These are phyloP conservation scores for Ophiocytium majus DNA, from an alignment of 352 stramenopile species.

Conservation along the genomic window DNA sequence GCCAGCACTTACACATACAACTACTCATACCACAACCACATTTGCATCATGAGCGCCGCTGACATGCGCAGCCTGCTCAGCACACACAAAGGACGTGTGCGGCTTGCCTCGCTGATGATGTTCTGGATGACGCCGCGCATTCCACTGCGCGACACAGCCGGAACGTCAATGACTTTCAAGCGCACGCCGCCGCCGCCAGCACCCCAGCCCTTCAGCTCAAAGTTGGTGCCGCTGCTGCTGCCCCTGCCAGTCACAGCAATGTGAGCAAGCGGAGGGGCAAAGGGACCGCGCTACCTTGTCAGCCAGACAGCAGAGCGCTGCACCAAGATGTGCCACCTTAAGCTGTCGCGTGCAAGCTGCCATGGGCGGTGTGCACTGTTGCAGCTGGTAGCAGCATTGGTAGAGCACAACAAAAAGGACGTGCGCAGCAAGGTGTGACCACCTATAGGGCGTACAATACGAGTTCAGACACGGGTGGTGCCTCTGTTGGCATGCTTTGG, in stretches of 20 bases:
- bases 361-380: no score
- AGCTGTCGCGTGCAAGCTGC: no score
- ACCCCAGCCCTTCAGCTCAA: not conserved
- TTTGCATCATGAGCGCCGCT: not conserved
- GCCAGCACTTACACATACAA: not conserved
- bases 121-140: not conserved
- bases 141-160: not conserved
- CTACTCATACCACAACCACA: not conserved
- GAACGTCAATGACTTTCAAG: not conserved
- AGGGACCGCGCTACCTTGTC: no score
- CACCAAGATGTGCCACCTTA: no score
- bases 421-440: no score
- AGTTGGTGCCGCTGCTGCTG: not conserved
- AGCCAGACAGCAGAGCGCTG: no score
- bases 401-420: not conserved
- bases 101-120: not conserved
- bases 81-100: not conserved
- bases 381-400: not conserved
- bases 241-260: not conserved
- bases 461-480: no score
- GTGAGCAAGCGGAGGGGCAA: not conserved
- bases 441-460: no score
- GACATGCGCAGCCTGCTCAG: not conserved
- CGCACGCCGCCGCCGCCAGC: not conserved
- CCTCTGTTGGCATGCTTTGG: no score